These are phyloP conservation scores for Ambrosia artemisiifolia DNA, from an alignment of 129 eudicot species.

Conservation along the genomic window DNA sequence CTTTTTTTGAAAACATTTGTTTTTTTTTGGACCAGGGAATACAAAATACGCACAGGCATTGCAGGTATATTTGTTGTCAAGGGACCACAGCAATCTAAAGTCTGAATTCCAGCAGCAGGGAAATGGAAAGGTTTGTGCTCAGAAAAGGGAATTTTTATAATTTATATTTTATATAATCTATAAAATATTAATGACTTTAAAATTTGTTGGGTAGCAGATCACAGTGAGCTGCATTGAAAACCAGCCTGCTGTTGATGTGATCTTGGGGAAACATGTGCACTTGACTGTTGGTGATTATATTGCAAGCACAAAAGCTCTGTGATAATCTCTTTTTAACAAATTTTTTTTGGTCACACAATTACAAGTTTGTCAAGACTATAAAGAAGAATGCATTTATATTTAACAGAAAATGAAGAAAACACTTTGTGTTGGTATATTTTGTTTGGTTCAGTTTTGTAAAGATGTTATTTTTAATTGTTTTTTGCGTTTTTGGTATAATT, in stretches of 20 bases:
- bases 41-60: conserved; percentile 41
- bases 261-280: conserved; percentile 56
- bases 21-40: conserved; percentile 43
- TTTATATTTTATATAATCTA: background rate
- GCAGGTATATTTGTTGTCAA: conserved; percentile 51
- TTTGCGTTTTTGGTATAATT: background rate
- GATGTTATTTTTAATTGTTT: background rate
- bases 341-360: background rate
- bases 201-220: conserved; percentile 36
- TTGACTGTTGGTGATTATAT: conserved; percentile 61
- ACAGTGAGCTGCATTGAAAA: conserved; percentile 48
- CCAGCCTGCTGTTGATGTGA: conserved; percentile 53
- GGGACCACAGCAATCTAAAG: conserved; percentile 63
- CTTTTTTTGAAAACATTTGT: background rate
- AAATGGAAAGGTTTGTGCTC: conserved; percentile 54
- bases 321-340: conserved; percentile 5
- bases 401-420: background rate
- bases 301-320: conserved; percentile 37
- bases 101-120: conserved; percentile 66
- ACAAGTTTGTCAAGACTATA: background rate
- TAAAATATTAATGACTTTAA: background rate
- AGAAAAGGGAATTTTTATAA: background rate
- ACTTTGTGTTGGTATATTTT: background rate
- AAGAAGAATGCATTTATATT: background rate
- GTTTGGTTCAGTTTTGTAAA: background rate